Base-by-base conservation (phyloP, 1,284 basidiomycete species). In the Apiotrichum akiyoshidainum region DNA sequence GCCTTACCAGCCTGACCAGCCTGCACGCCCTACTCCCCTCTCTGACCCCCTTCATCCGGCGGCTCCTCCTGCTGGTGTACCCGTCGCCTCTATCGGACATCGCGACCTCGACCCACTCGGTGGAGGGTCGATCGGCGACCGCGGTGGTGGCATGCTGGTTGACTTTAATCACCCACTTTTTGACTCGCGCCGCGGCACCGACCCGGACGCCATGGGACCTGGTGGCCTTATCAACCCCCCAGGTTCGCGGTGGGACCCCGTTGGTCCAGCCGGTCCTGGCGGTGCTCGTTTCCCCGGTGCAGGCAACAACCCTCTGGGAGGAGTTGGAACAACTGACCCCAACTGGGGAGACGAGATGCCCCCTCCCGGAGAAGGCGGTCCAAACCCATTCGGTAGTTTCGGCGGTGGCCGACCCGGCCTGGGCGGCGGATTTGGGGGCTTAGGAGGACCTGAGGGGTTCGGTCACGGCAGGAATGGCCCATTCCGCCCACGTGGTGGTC, bases 81-180 rank as follows among this genome's bases (percentile, higher is more conserved):
- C 78, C 45, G 68, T 73, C 21, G 67, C 72, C 3, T 74, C 72
- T 2, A 72, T 83, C 12, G 82, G 82, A 9, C 74, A 80, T 54
- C 72, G 80, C 5, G 82, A 83, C 59, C 73, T 83, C 5, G 79
- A 82, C 53, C 82, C 82, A 0, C 69, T 82, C 1, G 79, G 77
- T 1, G 64, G 63, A 9, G 59, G 61, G 4, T 5, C 39, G 31
- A 34, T 34, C 33, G 47, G n/a, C 35, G 65, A 67, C 58, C 44
- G 71, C 9, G 78, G 78, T 1, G 81, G 81, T 5, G 82, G 82
- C 5, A 83, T 82, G 81, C 68, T 74, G 45, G 76, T 82, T 21
- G 82, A 81, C 47, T 81, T 81, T 34, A 76, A 81, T 60, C 81
- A 83, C 67, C 81, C 82, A 0, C 69, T 83, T 40, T 83, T 83